These are phyloP conservation scores for Kodamaea kakaduensis DNA, from an alignment of 805 yeast genomes.

Conservation along the genomic window DNA sequence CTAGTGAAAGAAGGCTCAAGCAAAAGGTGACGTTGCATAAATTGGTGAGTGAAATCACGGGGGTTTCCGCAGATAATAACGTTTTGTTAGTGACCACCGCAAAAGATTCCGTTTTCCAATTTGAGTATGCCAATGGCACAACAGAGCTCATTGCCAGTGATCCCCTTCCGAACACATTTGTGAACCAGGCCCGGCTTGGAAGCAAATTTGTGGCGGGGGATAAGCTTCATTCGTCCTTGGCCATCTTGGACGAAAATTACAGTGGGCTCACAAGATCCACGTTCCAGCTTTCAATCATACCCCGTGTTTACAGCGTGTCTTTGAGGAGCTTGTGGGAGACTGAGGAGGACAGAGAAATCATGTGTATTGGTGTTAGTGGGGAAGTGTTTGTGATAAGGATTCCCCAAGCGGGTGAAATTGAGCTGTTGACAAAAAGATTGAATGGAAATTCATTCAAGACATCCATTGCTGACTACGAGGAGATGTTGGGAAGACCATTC, in stretches of 20 bases:
- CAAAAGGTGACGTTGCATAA: constrained; percentile 22
- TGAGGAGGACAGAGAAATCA: constrained; percentile 11
- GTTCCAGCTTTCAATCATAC: constrained; percentile 26
- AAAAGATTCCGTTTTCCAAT: constrained; percentile 33
- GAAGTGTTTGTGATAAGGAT: constrained; percentile 24
- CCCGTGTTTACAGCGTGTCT: constrained; percentile 27
- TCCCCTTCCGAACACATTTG: constrained; percentile 29
- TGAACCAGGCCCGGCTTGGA: constrained; percentile 25
- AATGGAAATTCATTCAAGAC: constrained; percentile 6
- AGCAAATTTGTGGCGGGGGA: constrained; percentile 29
- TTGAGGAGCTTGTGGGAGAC: constrained; percentile 22
- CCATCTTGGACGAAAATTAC: constrained; percentile 19
- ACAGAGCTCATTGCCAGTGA: constrained; percentile 24
- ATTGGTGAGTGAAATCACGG: constrained; percentile 29
- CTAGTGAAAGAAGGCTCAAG: constrained; percentile 29
- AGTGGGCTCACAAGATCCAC: constrained; percentile 10
- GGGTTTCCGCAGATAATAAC: constrained; percentile 20
- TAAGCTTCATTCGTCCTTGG: constrained; percentile 31
- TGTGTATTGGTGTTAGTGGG: constrained; percentile 37
- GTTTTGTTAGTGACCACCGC: constrained; percentile 27
- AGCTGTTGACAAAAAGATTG: constrained; percentile 13
- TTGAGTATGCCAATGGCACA: constrained; percentile 15
- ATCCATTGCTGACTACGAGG: constrained; percentile 15
- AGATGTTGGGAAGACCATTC: constrained; percentile 31
- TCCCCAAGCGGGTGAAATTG: constrained; percentile 14